phyloP scores from a whole-genome alignment of 805 yeast genomes.

The Ogataea saltuana region DNA sequence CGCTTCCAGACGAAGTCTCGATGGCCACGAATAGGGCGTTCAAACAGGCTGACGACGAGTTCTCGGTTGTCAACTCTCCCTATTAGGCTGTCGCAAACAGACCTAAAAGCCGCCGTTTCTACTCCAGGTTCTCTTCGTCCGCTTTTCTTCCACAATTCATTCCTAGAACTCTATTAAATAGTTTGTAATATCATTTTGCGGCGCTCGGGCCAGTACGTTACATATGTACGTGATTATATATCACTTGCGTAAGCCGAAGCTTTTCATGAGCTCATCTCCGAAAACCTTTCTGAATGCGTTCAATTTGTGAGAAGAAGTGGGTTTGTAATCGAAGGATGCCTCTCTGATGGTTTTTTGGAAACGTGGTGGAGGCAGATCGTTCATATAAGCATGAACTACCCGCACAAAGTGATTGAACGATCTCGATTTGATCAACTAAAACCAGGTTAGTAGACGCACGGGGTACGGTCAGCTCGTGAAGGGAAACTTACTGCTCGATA shows the following conservation, averaged over 20 bases:
- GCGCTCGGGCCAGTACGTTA: no score
- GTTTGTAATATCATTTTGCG: not conserved
- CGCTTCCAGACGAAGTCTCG: constrained; percentile 74
- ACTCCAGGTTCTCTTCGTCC: no score
- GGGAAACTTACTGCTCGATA: constrained; percentile 32
- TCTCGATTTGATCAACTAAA: constrained; percentile 52
- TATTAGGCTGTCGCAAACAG: no score
- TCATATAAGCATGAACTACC: constrained; percentile 60
- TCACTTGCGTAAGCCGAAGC: constrained; percentile 47
- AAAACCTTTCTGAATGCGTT: constrained; percentile 64
- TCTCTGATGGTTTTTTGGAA: constrained; percentile 24
- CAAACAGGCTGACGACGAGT: constrained; percentile 46
- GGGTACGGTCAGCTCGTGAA: not conserved
- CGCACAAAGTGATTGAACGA: constrained; percentile 65
- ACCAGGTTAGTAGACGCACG: not conserved
- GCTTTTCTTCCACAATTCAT: no score
- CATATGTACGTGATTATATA: constrained; percentile 1
- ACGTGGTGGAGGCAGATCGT: constrained; percentile 54
- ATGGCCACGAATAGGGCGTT: constrained; percentile 63
- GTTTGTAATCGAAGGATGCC: constrained; percentile 34
- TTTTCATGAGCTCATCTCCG: constrained; percentile 57
- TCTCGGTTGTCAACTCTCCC: constrained; percentile 32
- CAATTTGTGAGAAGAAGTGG: constrained; percentile 54
- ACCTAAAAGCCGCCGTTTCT: no score
- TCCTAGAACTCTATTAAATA: no score